phyloP scores from a whole-genome alignment of 2,329 filamentous ascomycete genomes.

The Hypoxylon sp. region DNA sequence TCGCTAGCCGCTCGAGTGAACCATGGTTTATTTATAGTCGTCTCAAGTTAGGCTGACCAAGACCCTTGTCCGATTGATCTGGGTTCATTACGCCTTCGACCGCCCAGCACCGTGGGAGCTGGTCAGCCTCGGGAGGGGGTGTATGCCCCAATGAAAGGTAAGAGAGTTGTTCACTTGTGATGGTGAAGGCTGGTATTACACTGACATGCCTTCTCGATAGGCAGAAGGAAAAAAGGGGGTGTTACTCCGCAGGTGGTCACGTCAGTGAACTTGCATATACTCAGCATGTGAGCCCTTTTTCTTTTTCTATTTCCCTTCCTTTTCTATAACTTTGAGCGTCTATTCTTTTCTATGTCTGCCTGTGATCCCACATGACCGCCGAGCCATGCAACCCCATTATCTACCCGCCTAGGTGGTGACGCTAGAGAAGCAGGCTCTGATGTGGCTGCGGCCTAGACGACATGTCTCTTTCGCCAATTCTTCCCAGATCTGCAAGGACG shows the following conservation, averaged over 20 bases:
- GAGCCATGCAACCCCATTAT: slow-evolving; percentile 16
- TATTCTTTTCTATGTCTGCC: no score
- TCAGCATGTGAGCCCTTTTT: no score
- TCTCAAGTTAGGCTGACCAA: slow-evolving; percentile 18
- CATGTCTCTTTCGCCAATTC: slow-evolving; percentile 20
- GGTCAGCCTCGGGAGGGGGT: slow-evolving; percentile 29
- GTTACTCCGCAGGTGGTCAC: not conserved
- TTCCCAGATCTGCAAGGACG: slow-evolving; percentile 27
- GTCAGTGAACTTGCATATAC: not conserved
- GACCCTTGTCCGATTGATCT: slow-evolving; percentile 13
- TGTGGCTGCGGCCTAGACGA: slow-evolving; percentile 23
- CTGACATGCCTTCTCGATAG: not conserved
- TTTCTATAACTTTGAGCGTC: no score
- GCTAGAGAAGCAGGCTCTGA: slow-evolving; percentile 35
- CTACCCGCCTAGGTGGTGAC: slow-evolving; percentile 8
- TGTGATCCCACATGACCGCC: slow-evolving; percentile 11
- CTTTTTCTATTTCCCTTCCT: no score
- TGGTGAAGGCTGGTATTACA: not conserved
- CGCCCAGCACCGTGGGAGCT: not conserved
- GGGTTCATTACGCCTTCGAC: not conserved
- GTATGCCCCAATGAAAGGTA: slow-evolving; percentile 3
- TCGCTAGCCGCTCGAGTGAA: slow-evolving; percentile 3
- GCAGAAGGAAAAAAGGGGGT: not conserved
- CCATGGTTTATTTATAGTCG: slow-evolving; percentile 16
- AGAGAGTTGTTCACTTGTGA: not conserved